Evolutionary conservation across 2,329 filamentous ascomycete species (phyloP).

Genomic region (Knufia fluminis): DNA sequence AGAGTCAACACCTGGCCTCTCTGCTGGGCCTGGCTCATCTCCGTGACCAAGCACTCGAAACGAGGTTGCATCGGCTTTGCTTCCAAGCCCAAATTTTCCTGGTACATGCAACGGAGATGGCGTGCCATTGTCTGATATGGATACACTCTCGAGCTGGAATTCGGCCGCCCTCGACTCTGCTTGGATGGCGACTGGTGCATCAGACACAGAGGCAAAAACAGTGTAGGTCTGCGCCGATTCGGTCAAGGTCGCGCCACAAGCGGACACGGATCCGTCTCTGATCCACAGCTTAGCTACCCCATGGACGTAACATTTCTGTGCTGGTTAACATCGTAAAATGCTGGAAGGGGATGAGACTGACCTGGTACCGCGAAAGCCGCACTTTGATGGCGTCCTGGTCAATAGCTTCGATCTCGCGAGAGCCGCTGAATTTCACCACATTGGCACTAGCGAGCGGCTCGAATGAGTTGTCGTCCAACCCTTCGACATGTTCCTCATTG

Average conservation of each 20-base stretch:
- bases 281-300: conserved; percentile 52
- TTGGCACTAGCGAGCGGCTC: conserved; percentile 14
- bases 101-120: not conserved
- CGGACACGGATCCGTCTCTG: conserved; percentile 44
- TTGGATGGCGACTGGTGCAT: conserved; percentile 47
- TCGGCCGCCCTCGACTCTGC: conserved; percentile 15
- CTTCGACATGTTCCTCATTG: not conserved
- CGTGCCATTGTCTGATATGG: not conserved
- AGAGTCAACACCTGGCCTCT: too few relatives aligned
- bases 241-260: conserved; percentile 51
- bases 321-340: conserved; percentile 2
- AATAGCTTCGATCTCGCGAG: conserved; percentile 16
- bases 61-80: not conserved
- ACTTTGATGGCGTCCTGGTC: conserved; percentile 15
- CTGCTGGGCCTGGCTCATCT: too few relatives aligned
- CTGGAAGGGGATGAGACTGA: conserved; percentile 1
- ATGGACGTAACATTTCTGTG: conserved; percentile 35
- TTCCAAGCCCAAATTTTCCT: not conserved
- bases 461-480: conserved; percentile 14
- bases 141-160: conserved; percentile 14
- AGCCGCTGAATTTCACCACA: conserved; percentile 16
- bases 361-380: conserved; percentile 18
- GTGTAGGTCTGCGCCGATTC: conserved; percentile 36
- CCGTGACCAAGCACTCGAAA: not conserved
- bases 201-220: conserved; percentile 48